Base-by-base conservation (phyloP, 192 early-diverging fungal species). In the Entomortierella parvispora region DNA sequence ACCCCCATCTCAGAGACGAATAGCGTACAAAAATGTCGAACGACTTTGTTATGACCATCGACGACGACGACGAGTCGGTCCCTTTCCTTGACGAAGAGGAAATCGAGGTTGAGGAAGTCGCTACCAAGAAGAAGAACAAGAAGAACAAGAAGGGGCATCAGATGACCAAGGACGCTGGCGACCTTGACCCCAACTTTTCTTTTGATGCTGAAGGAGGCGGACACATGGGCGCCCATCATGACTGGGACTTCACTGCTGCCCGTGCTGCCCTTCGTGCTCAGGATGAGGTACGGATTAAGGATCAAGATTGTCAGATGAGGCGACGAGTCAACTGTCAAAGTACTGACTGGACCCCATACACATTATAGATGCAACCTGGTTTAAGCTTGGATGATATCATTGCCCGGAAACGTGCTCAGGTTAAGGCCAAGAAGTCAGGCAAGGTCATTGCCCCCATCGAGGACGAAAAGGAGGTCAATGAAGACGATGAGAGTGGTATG, bases 181-280 rank as follows among this genome's bases (percentile, higher is more conserved):
- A 89, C 23, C 84, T 95, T 46, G 90, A 93, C 60, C 83, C 87
- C 11, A 89, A 81, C 20, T 97, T 97, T 61, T 85, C 88, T 6
- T 92, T 97, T 55, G 90, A 92, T 60, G 70, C 91, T 29, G 93
- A 94, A 31, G 88, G 90, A 51, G 92, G 90, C 50, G 85, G 83
- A 48, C 81, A 87, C 62, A 68, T 71, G 54, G 80, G 85, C 14
- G 75, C 82, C n/a, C 82, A 81, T 9, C 84, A 93, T 69, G 83
- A 88, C 6, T 92, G 93, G 86, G 94, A 97, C 69, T 96, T 97
- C 62, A 87, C 87, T 12, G 84, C 86, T 48, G 94, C 93, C 25
- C 83, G 92, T 55, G 91, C 87, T 4, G 90, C 90, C 47, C 74
- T 97, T 32, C 91, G 89, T 74, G 78, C 75, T 32, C 84, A 85